These are phyloP conservation scores for Chlorella sp. DNA, from an alignment of 139 green algal species.

Conservation along the genomic window DNA sequence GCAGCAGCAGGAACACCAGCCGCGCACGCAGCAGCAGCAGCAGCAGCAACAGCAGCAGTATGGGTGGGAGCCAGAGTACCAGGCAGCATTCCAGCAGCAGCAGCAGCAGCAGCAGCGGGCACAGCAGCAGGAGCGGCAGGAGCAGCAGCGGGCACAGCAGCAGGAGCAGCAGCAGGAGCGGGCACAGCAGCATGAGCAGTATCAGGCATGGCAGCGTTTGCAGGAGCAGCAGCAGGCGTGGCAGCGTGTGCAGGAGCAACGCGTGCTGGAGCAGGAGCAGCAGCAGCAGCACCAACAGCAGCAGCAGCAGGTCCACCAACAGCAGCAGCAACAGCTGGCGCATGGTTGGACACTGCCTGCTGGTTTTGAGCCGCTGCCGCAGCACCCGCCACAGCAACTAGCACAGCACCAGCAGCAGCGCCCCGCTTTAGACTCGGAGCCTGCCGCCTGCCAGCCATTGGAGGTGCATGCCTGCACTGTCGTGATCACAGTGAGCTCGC, in stretches of 20 bases:
- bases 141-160: neutral
- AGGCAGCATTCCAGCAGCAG: neutral
- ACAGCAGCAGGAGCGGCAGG: neutral
- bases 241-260: neutral
- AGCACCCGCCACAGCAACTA: neutral
- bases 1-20: too few species aligned
- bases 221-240: neutral
- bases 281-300: neutral
- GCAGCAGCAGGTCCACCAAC: neutral
- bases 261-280: neutral
- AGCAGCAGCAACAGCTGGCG: slow-evolving; percentile 1
- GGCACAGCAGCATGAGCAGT: neutral
- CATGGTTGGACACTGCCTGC: neutral
- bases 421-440: neutral
- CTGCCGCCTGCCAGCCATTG: neutral
- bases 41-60: too few species aligned
- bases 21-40: too few species aligned
- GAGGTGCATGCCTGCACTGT: neutral
- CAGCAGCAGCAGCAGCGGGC: neutral
- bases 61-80: too few species aligned
- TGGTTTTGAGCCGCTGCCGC: neutral
- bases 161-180: neutral
- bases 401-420: neutral
- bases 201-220: neutral
- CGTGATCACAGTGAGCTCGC: neutral